A percentile compares a stretch with the other conserved stretches of the same genome.
Conservation (phyloP, 163 green algal genomes). For the Chlamydomonas reinhardtii region DNA sequence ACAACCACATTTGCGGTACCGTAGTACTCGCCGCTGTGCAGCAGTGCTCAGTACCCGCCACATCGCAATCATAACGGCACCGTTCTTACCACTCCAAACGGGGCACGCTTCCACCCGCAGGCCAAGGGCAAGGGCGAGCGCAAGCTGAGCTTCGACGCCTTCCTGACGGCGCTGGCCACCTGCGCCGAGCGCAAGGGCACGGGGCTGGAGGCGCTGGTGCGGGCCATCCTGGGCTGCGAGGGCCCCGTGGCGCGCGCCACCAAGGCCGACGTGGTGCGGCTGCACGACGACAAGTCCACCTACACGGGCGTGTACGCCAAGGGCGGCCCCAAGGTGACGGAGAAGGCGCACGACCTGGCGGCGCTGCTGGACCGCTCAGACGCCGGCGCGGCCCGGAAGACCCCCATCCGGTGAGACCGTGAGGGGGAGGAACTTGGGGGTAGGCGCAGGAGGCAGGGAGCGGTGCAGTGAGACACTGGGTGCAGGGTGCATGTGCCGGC, state of each 20-base stretch:
- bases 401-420: not conserved
- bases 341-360: conserved; percentile 60
- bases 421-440: too few relatives aligned
- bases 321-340: conserved; percentile 64
- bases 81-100: too few relatives aligned
- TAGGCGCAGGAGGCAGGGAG: too few relatives aligned
- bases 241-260: conserved; percentile 64
- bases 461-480: too few relatives aligned
- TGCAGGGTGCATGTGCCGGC: not conserved
- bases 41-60: too few relatives aligned
- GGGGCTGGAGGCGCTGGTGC: conserved; percentile 58
- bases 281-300: conserved; percentile 69
- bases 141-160: conserved; percentile 72
- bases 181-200: conserved; percentile 52
- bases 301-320: conserved; percentile 72
- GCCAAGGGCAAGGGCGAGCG: conserved; percentile 66
- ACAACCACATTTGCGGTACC: too few relatives aligned
- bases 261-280: conserved; percentile 64
- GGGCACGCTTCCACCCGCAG: conserved; percentile 11
- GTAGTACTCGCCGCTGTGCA: too few relatives aligned
- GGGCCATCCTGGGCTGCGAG: conserved; percentile 50
- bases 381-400: conserved; percentile 53
- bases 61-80: too few relatives aligned
- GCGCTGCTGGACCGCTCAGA: conserved; percentile 60
- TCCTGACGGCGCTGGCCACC: conserved; percentile 65